Evolutionary conservation across 129 eudicot species (phyloP).

Genomic region (Lactuca saligna): DNA sequence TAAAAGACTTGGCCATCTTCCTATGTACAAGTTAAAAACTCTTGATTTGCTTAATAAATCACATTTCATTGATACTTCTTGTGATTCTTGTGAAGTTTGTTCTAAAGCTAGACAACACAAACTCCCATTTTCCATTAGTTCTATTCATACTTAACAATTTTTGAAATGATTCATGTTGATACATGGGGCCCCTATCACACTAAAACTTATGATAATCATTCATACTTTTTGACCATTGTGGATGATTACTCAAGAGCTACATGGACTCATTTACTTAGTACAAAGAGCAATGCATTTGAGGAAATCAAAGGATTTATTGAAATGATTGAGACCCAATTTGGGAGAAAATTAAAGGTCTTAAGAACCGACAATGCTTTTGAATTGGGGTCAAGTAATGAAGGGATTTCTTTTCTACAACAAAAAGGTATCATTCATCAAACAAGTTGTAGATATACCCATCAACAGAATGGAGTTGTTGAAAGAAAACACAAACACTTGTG

Average conservation of each 20-base stretch:
- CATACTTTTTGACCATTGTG: background rate
- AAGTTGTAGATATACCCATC: background rate
- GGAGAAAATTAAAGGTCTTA: background rate
- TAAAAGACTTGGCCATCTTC: too few species aligned
- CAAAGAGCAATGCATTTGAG: background rate
- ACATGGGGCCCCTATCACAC: too few species aligned
- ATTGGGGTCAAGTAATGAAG: background rate
- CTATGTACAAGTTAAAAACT: too few species aligned
- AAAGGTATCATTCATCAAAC: background rate
- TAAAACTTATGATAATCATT: too few species aligned
- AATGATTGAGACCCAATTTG: background rate
- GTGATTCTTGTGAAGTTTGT: too few species aligned
- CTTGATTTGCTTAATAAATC: too few species aligned
- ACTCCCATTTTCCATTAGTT: too few species aligned
- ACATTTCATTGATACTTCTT: too few species aligned
- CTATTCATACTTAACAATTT: too few species aligned
- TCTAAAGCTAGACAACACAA: too few species aligned
- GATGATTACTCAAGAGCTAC: background rate
- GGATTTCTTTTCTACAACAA: background rate
- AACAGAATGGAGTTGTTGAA: conserved; percentile 1
- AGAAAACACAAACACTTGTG: too few species aligned
- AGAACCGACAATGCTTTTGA: background rate
- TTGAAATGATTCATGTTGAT: too few species aligned
- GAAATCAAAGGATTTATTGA: background rate
- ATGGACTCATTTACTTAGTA: background rate